Evolutionary conservation across 768 basidiomycete genomes (phyloP), one percentile per base, ranked within the genome.

Genomic region (Boletus bicolor): DNA sequence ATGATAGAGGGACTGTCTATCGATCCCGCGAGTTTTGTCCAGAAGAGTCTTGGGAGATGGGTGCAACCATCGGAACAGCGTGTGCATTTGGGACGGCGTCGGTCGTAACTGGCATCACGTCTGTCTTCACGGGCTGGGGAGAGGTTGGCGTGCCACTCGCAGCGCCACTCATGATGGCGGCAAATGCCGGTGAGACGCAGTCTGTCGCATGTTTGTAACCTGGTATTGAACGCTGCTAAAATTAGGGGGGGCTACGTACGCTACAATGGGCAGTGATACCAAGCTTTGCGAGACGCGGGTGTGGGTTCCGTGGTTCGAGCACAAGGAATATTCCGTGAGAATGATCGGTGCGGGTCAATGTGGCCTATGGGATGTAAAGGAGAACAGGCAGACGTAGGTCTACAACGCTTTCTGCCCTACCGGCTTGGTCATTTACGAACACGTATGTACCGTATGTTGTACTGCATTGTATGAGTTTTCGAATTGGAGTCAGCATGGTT

Each of bases 231-330:
- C 15, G 7, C 15, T 4, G 19, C 2, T n/a, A 6, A 12, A 11
- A 14, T 10, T n/a, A 65, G 64, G 57, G 0, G 57, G 64, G 5
- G 14, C 21, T 6, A 51, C 1, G 35, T 65, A 65, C 2, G 57
- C 55, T 12, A 43, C 19, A 1, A 46, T 51, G 35, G 42, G 60
- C 4, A 28, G 14, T 17, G 51, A 57, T 28, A 26, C 41, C 7
- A 57, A 44, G 15, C 47, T 65, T 14, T 65, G 53, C 11, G 60
- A 58, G 44, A 51, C 64, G 7, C 39, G 60, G 17, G 64, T 65
- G 10, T 65, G 64, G 57, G 64, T 65, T 4, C 64, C 64, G 0
- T 64, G 58, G 63, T 54, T 57, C 4, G 63, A 62, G 12, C 63
- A 65, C 19, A 65, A 63, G 34, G 19, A 48, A 1, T 65, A 55